Evolutionary conservation across 2,329 filamentous ascomycete species (phyloP).

Genomic region (Triangularia verruculosa): DNA sequence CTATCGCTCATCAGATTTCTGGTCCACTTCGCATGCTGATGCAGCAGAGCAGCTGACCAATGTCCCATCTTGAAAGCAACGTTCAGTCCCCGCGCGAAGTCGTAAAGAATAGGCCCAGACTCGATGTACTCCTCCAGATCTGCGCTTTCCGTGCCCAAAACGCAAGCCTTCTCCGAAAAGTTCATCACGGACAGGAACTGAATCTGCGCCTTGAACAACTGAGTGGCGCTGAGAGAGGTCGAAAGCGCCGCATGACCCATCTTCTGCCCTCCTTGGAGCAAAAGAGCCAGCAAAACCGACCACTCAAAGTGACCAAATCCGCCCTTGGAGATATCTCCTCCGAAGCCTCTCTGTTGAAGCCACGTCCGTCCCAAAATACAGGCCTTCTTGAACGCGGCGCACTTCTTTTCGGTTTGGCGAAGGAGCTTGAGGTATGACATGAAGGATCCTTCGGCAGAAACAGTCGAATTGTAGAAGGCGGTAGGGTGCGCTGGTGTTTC

Average conservation of each 20-base stretch:
- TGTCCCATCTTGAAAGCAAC: conserved; percentile 85
- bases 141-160: conserved; percentile 46
- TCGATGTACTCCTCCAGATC: conserved; percentile 43
- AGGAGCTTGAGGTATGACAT: conserved; percentile 73
- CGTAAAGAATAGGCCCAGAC: conserved; percentile 69
- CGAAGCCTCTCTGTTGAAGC: conserved; percentile 84
- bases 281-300: conserved; percentile 72
- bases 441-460: conserved; percentile 74
- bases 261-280: conserved; percentile 73
- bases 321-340: conserved; percentile 64
- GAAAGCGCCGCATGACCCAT: conserved; percentile 72
- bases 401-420: conserved; percentile 65
- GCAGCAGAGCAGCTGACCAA: conserved; percentile 75
- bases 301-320: conserved; percentile 95
- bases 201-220: conserved; percentile 91
- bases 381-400: conserved; percentile 73
- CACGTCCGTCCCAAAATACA: conserved; percentile 84
- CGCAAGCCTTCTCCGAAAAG: conserved; percentile 63
- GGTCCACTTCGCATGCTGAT: conserved; percentile 71
- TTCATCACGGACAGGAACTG: conserved; percentile 79
- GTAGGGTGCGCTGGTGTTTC: conserved; percentile 52
- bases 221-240: conserved; percentile 79
- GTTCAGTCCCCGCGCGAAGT: conserved; percentile 72
- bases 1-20: conserved; percentile 72
- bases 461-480: conserved; percentile 83